phyloP scores from a whole-genome alignment of 225 moss, liverwort and hornwort species.

The Asterella californica region DNA sequence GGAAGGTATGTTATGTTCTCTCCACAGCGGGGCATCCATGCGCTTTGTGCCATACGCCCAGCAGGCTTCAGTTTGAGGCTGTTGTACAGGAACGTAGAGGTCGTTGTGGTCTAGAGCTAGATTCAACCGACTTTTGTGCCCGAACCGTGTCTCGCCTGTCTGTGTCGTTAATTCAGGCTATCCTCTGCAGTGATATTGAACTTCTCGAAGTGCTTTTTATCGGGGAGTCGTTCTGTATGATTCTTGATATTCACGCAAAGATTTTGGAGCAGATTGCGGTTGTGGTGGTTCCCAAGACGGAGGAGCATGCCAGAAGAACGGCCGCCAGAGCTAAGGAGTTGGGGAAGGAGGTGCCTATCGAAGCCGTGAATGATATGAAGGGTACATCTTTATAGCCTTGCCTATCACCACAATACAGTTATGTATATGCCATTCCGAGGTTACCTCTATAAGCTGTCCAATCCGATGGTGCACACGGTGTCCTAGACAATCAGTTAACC shows the following conservation, averaged over 20 bases:
- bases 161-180: background rate
- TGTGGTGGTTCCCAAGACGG: conserved; percentile 45
- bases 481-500: background rate
- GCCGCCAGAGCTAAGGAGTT: conserved; percentile 35
- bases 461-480: background rate
- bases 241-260: background rate
- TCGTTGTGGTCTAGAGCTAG: background rate
- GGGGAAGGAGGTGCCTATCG: conserved; percentile 51
- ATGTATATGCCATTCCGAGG: background rate
- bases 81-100: too few species aligned
- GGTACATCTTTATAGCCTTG: conserved; percentile 19
- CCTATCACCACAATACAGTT: too few species aligned
- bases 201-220: background rate
- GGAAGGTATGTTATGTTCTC: conserved; percentile 31
- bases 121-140: background rate
- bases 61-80: background rate
- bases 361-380: conserved; percentile 57
- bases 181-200: background rate
- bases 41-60: background rate
- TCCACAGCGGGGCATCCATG: too few species aligned
- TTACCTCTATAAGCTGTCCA: background rate
- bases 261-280: conserved; percentile 43
- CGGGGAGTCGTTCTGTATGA: too few species aligned
- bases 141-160: background rate
- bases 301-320: conserved; percentile 40